Conservation (phyloP, 768 basidiomycete genomes). For the Terana coerulea region DNA sequence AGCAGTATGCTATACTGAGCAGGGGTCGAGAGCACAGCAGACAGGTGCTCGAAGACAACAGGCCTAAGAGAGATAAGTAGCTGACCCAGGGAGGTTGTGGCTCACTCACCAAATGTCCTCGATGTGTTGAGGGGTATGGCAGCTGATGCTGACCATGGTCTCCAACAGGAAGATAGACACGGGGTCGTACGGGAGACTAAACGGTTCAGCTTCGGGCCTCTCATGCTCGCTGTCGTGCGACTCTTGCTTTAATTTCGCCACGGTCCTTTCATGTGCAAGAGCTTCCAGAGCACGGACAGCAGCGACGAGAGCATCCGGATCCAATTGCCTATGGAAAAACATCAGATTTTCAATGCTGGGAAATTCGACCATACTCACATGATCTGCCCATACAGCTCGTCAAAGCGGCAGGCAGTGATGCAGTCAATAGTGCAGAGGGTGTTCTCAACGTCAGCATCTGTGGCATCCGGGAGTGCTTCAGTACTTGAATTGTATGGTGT, state of each 20-base stretch:
- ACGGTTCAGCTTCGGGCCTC: constrained; percentile 35
- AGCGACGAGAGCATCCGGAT: constrained; percentile 75
- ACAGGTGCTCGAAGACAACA: constrained; percentile 89
- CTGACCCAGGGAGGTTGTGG: neutral
- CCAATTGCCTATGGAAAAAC: constrained; percentile 55
- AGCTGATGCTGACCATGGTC: constrained; percentile 88
- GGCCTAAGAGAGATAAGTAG: constrained; percentile 56
- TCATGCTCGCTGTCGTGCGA: constrained; percentile 50
- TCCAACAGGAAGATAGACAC: constrained; percentile 93
- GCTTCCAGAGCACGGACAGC: constrained; percentile 85
- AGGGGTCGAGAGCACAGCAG: constrained; percentile 71
- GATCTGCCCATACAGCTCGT: constrained; percentile 92
- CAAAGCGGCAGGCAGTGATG: constrained; percentile 87
- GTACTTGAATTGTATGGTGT: constrained; percentile 81
- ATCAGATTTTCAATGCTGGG: neutral
- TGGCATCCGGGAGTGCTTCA: constrained; percentile 84
- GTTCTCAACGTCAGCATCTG: constrained; percentile 87
- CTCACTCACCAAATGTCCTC: constrained; percentile 80
- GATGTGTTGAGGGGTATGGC: constrained; percentile 71
- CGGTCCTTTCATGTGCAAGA: constrained; percentile 85
- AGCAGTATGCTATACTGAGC: constrained; percentile 84
- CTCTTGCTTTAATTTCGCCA: constrained; percentile 70
- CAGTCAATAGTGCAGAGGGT: constrained; percentile 96
- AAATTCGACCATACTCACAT: constrained; percentile 50
- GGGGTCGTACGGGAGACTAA: constrained; percentile 86